Conservation (phyloP, 345 rosid genomes). For the Erucastrum elatum region DNA sequence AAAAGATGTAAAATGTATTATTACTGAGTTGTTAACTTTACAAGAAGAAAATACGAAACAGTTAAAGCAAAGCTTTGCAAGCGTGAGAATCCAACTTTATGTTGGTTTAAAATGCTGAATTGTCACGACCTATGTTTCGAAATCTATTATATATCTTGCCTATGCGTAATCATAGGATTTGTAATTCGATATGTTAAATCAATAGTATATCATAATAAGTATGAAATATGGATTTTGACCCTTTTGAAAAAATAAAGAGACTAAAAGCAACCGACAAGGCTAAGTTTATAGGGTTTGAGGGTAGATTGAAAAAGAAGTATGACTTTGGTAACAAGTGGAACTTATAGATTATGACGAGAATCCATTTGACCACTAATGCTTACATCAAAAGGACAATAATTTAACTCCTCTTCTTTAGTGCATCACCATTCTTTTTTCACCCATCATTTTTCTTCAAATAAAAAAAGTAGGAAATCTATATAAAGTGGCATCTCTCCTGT, state of each 20-base stretch:
- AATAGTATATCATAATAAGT: not conserved
- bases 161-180: constrained; percentile 30
- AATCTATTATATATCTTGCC: not conserved
- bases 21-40: constrained; percentile 19
- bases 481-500: not conserved
- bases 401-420: constrained; percentile 31
- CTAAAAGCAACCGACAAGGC: constrained; percentile 38
- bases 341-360: constrained; percentile 41
- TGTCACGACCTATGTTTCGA: constrained; percentile 13
- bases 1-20: not conserved
- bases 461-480: not conserved
- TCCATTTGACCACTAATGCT: constrained; percentile 33
- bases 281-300: constrained; percentile 31
- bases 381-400: constrained; percentile 34
- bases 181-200: constrained; percentile 29
- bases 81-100: constrained; percentile 35
- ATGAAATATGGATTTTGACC: not conserved
- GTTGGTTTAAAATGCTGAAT: constrained; percentile 11
- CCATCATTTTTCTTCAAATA: constrained; percentile 18
- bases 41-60: not conserved
- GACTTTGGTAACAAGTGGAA: constrained; percentile 39
- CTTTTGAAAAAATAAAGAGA: not conserved
- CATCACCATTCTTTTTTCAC: constrained; percentile 14
- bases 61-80: constrained; percentile 29
- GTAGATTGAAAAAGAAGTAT: constrained; percentile 38